phyloP scores from a whole-genome alignment of 306 rosid genomes.

The Prunus persica region Prunus_persica_NCBIv2 NC_034011.1:8754001-8754500 shows the following conservation, averaged over 20 bases:
- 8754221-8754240: conserved; percentile 1
- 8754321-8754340: conserved; percentile 41
- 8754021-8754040: too few relatives aligned
- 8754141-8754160: too few relatives aligned
- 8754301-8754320: conserved; percentile 40
- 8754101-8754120: too few relatives aligned
- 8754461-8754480: background rate
- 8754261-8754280: conserved; percentile 48
- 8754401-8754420: background rate
- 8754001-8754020: too few relatives aligned
- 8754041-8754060: too few relatives aligned
- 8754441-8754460: background rate
- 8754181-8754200: too few relatives aligned
- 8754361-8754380: background rate
- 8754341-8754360: background rate
- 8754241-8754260: conserved; percentile 44
- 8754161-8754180: too few relatives aligned
- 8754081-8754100: too few relatives aligned
- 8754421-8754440: background rate
- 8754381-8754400: background rate
- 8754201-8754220: too few relatives aligned
- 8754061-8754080: too few relatives aligned
- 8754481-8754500: background rate
- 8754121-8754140: too few relatives aligned
- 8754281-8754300: conserved; percentile 46